Percentiles rank a stretch among this genome's conserved stretches.
These are phyloP conservation scores for Oenanthe javanica DNA, from an alignment of 140 eudicot species.

Conservation along the genomic window DNA sequence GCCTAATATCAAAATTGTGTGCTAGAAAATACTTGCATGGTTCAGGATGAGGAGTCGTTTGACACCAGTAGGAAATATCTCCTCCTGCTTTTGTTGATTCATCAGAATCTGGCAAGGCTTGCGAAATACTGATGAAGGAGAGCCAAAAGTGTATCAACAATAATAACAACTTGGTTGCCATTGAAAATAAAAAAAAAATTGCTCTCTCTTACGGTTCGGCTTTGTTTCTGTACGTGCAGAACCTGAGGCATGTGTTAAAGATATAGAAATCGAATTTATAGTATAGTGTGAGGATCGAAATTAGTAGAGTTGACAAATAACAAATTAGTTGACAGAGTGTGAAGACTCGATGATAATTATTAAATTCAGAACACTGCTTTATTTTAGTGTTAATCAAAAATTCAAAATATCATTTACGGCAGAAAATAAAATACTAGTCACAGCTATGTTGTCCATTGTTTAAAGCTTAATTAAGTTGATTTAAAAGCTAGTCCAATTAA, in stretches of 20 bases:
- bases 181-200: neutral
- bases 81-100: conserved; percentile 7
- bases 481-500: too few relatives aligned
- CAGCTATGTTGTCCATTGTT: too few relatives aligned
- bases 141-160: neutral
- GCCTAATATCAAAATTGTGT: conserved; percentile 11
- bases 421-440: too few relatives aligned
- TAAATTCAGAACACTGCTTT: too few relatives aligned
- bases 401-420: too few relatives aligned
- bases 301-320: neutral
- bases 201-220: neutral
- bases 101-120: neutral
- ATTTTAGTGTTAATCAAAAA: too few relatives aligned
- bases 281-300: neutral
- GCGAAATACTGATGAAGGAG: neutral
- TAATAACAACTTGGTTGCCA: neutral
- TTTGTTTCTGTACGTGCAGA: too few relatives aligned
- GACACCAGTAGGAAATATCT: conserved; percentile 58
- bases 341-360: too few relatives aligned
- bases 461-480: too few relatives aligned
- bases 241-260: neutral
- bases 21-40: conserved; percentile 63
- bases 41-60: conserved; percentile 51
- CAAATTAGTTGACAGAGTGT: too few relatives aligned
- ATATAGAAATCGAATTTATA: neutral